phyloP scores from a whole-genome alignment of 495 filamentous ascomycete species.

The Jackrogersella minutella region DNA sequence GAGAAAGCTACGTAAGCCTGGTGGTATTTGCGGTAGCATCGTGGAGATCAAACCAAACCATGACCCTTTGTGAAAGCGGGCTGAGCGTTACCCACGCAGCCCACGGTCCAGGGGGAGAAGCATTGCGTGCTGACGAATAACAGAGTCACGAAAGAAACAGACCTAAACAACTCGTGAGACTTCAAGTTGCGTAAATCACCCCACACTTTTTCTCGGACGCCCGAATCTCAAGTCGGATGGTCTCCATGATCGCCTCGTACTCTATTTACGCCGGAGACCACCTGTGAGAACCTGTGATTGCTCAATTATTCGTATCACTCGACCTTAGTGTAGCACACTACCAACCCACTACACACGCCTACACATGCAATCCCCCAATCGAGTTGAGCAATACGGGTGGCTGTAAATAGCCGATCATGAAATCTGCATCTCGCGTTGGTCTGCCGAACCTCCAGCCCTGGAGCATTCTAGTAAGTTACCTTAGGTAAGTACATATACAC shows the following conservation, averaged over 20 bases:
- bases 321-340: constrained; percentile 27
- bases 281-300: constrained; percentile 43
- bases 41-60: constrained; percentile 12
- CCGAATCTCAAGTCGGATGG: constrained; percentile 36
- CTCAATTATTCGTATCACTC: constrained; percentile 43
- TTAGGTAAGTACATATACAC: too few species aligned
- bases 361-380: constrained; percentile 20
- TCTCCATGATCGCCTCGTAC: constrained; percentile 31
- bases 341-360: constrained; percentile 6
- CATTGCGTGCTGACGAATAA: constrained; percentile 22
- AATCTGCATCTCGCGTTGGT: constrained; percentile 37
- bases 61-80: constrained; percentile 27
- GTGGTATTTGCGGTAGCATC: constrained; percentile 18
- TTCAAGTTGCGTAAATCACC: constrained; percentile 30
- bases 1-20: constrained; percentile 23
- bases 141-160: constrained; percentile 23
- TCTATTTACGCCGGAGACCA: constrained; percentile 32
- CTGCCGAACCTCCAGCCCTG: constrained; percentile 21
- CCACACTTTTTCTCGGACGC: constrained; percentile 33
- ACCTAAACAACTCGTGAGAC: constrained; percentile 34
- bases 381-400: constrained; percentile 33
- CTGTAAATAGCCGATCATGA: constrained; percentile 36
- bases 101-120: constrained; percentile 1
- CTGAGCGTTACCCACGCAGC: constrained; percentile 5
- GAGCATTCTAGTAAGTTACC: not conserved